Percentiles rank a stretch among this genome's conserved stretches.
These are phyloP conservation scores for Xerophyta viscosa DNA, from an alignment of 106 monocot genomes.

Conservation along the genomic window DNA sequence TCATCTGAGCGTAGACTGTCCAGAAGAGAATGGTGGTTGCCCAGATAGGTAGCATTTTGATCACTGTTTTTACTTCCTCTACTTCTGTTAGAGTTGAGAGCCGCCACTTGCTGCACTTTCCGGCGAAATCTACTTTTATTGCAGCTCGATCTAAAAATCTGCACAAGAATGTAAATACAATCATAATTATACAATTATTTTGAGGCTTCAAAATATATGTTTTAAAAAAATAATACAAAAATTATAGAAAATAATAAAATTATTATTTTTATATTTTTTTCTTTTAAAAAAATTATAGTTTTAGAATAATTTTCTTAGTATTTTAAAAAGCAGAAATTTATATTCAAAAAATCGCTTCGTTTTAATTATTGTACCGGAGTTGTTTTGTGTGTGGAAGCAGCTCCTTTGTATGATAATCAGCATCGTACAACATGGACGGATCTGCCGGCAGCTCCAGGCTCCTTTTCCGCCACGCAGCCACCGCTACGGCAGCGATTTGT, in stretches of 20 bases:
- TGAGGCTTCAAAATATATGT: no score
- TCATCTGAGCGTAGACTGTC: no score
- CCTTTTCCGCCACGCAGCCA: conserved; percentile 38
- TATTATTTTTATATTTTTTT: conserved; percentile 2
- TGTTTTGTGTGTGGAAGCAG: not conserved
- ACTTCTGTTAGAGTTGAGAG: no score
- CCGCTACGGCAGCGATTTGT: conserved; percentile 26
- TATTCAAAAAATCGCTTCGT: not conserved
- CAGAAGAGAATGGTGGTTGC: conserved; percentile 65
- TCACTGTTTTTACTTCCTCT: not conserved
- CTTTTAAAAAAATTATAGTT: no score
- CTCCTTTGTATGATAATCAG: conserved; percentile 3
- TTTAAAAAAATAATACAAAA: no score
- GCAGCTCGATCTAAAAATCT: no score
- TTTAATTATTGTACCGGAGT: not conserved
- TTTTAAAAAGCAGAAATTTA: not conserved
- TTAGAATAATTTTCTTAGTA: conserved; percentile 13
- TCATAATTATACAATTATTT: no score
- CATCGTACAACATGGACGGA: conserved; percentile 25
- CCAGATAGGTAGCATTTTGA: not conserved
- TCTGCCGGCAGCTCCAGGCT: conserved; percentile 11
- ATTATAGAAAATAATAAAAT: not conserved
- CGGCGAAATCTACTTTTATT: no score
- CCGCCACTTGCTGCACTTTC: no score
- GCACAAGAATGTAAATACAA: no score